These are phyloP conservation scores for Suhomyces ambrosiae DNA, from an alignment of 1,139 yeast species.

Conservation along the genomic window DNA sequence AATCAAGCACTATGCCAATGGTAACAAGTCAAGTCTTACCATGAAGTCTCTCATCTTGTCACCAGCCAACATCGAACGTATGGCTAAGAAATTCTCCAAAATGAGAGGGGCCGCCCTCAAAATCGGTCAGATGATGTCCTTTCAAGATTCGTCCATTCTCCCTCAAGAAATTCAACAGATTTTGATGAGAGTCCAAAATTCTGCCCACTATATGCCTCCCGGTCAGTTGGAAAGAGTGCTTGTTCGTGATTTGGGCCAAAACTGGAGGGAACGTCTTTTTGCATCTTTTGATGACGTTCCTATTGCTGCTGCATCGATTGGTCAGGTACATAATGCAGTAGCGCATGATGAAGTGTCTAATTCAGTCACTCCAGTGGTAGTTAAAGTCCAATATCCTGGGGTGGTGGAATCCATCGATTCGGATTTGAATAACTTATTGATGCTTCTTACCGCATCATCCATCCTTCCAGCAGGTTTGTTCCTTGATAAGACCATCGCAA, in stretches of 20 bases:
- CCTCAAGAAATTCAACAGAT: slow-evolving; percentile 86
- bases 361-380: slow-evolving; percentile 76
- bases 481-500: slow-evolving; percentile 87
- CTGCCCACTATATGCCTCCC: slow-evolving; percentile 96
- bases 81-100: slow-evolving; percentile 83
- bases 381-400: slow-evolving; percentile 98
- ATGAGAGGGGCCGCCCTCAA: slow-evolving; percentile 99
- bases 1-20: slow-evolving; percentile 62
- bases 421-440: slow-evolving; percentile 80
- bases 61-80: slow-evolving; percentile 81
- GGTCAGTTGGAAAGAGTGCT: slow-evolving; percentile 82
- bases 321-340: slow-evolving; percentile 90
- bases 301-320: slow-evolving; percentile 96
- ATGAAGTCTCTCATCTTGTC: slow-evolving; percentile 68
- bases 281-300: slow-evolving; percentile 83
- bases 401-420: slow-evolving; percentile 92
- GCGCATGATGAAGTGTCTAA: slow-evolving; percentile 35
- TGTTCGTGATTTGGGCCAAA: slow-evolving; percentile 68
- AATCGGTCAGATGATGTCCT: slow-evolving; percentile 92
- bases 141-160: slow-evolving; percentile 82
- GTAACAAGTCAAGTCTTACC: slow-evolving; percentile 43
- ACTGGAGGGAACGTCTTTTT: slow-evolving; percentile 74
- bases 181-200: slow-evolving; percentile 82
- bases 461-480: slow-evolving; percentile 90
- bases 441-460: slow-evolving; percentile 83